Evolutionary conservation across 2,329 filamentous ascomycete genomes (phyloP).

Genomic region (Colletotrichum agaves): DNA sequence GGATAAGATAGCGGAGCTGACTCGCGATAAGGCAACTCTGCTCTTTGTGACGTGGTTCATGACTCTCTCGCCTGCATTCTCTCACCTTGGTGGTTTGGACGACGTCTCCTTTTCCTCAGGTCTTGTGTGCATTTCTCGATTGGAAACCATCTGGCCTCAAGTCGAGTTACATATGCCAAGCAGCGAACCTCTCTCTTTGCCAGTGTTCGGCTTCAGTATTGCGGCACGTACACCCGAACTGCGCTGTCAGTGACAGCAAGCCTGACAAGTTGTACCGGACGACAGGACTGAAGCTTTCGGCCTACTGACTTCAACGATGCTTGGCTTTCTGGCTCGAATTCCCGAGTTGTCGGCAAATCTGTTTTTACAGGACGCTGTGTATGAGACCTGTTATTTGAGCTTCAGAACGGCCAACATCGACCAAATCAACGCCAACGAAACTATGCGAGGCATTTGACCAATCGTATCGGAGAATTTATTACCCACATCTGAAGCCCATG

Average conservation of each 20-base stretch:
- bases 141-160: slow-evolving; percentile 18
- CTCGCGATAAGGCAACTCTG: slow-evolving; percentile 35
- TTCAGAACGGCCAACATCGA: neutral
- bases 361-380: neutral
- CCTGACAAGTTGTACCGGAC: slow-evolving; percentile 12
- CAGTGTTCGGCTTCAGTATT: slow-evolving; percentile 3
- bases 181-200: neutral
- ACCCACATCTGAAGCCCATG: neutral
- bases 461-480: neutral
- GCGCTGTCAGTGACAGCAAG: slow-evolving; percentile 21
- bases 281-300: neutral
- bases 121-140: slow-evolving; percentile 10
- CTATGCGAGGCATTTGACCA: neutral
- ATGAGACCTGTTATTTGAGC: slow-evolving; percentile 13
- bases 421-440: neutral
- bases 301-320: neutral
- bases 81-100: slow-evolving; percentile 10
- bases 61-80: slow-evolving; percentile 20
- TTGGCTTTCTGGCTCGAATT: neutral
- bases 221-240: slow-evolving; percentile 4
- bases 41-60: slow-evolving; percentile 17
- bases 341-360: neutral
- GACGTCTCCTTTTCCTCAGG: slow-evolving; percentile 18
- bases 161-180: slow-evolving; percentile 5
- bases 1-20: slow-evolving; percentile 30